Evolutionary conservation across 768 basidiomycete species (phyloP).

Genomic region (Mycena leptocephala): DNA sequence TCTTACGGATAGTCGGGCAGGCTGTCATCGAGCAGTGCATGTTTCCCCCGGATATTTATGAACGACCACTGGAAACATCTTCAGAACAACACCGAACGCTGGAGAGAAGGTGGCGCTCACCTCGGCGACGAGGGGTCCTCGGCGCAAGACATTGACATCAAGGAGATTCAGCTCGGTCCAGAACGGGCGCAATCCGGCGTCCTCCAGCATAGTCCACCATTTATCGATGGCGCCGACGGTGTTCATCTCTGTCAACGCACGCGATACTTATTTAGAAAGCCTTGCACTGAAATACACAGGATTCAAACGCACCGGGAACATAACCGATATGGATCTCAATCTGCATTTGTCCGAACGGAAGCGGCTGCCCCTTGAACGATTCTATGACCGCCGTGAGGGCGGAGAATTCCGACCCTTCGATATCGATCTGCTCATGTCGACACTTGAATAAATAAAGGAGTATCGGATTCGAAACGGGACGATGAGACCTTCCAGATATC

Average conservation of each 20-base stretch:
- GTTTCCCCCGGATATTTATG: conserved; percentile 48
- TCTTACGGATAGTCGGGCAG: conserved; percentile 22
- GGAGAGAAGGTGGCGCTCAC: conserved; percentile 31
- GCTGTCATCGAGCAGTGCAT: conserved; percentile 38
- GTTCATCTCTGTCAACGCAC: conserved; percentile 44
- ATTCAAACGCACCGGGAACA: conserved; percentile 29
- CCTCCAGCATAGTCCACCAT: conserved; percentile 66
- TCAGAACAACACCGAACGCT: neutral
- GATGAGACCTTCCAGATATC: conserved; percentile 22
- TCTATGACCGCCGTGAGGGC: conserved; percentile 58
- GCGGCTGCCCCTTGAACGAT: conserved; percentile 54
- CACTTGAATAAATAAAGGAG: conserved; percentile 50
- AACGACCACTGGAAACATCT: conserved; percentile 47
- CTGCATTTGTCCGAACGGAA: conserved; percentile 65
- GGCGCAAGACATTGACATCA: conserved; percentile 47
- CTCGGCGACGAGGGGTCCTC: conserved; percentile 48
- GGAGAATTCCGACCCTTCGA: conserved; percentile 66
- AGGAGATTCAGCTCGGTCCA: conserved; percentile 60
- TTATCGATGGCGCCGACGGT: conserved; percentile 53
- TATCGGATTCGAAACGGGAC: conserved; percentile 31
- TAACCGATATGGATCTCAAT: conserved; percentile 60
- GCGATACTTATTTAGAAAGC: neutral
- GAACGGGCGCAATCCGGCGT: conserved; percentile 63
- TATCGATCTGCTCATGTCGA: conserved; percentile 62
- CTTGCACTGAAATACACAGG: too few species aligned